A percentile compares a stretch with the other conserved stretches of the same genome.
phyloP scores from a whole-genome alignment of 345 rosid species.

The Eucalyptus curtisii region DNA sequence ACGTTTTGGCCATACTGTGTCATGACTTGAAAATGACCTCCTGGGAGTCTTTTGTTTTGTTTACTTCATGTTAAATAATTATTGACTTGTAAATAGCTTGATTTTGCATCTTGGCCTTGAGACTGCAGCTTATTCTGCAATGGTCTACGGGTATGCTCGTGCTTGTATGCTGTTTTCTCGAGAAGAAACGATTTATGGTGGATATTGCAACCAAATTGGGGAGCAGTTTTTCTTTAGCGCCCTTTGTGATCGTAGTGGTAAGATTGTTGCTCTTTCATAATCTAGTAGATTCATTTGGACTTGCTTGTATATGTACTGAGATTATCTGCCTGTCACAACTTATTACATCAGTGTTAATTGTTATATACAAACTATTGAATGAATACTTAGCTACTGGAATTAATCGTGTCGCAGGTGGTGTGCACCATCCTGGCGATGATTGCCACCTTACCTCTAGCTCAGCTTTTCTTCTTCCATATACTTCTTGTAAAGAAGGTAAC shows the following conservation, averaged over 20 bases:
- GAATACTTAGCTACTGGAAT: not conserved
- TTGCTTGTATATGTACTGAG: not conserved
- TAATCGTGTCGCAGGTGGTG: slow-evolving; percentile 35
- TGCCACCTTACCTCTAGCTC: slow-evolving; percentile 90
- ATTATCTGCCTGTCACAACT: not conserved
- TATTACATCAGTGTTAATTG: not conserved
- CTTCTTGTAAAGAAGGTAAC: slow-evolving; percentile 86
- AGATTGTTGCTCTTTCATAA: not conserved
- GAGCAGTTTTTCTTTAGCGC: slow-evolving; percentile 90
- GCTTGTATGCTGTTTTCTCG: slow-evolving; percentile 68
- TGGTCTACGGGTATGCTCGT: slow-evolving; percentile 85
- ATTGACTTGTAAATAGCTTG: slow-evolving; percentile 41
- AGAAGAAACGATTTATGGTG: slow-evolving; percentile 47
- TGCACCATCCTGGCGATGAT: slow-evolving; percentile 92
- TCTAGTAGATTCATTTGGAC: not conserved
- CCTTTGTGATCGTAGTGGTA: slow-evolving; percentile 91
- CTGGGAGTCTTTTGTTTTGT: slow-evolving; percentile 7
- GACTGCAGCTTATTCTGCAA: slow-evolving; percentile 95
- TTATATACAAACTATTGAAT: not conserved
- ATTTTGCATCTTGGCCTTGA: slow-evolving; percentile 44
- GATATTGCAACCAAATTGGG: slow-evolving; percentile 83
- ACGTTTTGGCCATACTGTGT: not conserved
- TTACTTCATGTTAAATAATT: slow-evolving; percentile 17
- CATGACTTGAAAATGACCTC: slow-evolving; percentile 1
- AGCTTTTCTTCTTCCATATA: slow-evolving; percentile 94